These are phyloP conservation scores for Cyathus striatus DNA, from an alignment of 768 basidiomycete genomes.

Conservation along the genomic window DNA sequence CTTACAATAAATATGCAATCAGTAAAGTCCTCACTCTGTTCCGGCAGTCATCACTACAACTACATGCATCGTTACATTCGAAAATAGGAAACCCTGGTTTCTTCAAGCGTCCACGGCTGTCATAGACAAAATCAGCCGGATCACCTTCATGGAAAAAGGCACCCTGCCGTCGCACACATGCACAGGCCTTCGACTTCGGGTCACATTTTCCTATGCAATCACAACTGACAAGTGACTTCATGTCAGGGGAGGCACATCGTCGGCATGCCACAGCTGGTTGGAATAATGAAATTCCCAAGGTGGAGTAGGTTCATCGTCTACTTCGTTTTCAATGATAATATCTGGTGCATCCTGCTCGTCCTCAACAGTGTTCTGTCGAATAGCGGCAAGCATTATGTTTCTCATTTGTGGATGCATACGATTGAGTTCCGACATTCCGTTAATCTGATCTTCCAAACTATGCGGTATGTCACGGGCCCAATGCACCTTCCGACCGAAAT, in stretches of 20 bases:
- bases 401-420: conserved; percentile 40
- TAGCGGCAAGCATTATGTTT: conserved; percentile 57
- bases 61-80: conserved; percentile 82
- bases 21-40: conserved; percentile 58
- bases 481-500: conserved; percentile 25
- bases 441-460: conserved; percentile 61
- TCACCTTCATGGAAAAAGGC: conserved; percentile 29
- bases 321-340: conserved; percentile 62
- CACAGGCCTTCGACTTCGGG: conserved; percentile 68
- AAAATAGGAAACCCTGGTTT: conserved; percentile 58
- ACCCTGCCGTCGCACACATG: conserved; percentile 59
- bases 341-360: conserved; percentile 68
- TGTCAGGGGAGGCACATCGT: conserved; percentile 66
- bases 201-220: conserved; percentile 73
- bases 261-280: conserved; percentile 73
- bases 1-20: conserved; percentile 1
- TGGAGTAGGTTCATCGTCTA: conserved; percentile 68
- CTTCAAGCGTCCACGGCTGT: conserved; percentile 52
- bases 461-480: conserved; percentile 54
- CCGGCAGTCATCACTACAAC: conserved; percentile 74
- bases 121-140: conserved; percentile 60
- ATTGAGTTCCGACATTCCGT: conserved; percentile 36
- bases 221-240: conserved; percentile 57
- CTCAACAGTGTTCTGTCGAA: conserved; percentile 55
- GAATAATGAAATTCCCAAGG: conserved; percentile 87